These are phyloP conservation scores for Fusarium zealandicum DNA, from an alignment of 2,329 filamentous ascomycete species.

Conservation along the genomic window DNA sequence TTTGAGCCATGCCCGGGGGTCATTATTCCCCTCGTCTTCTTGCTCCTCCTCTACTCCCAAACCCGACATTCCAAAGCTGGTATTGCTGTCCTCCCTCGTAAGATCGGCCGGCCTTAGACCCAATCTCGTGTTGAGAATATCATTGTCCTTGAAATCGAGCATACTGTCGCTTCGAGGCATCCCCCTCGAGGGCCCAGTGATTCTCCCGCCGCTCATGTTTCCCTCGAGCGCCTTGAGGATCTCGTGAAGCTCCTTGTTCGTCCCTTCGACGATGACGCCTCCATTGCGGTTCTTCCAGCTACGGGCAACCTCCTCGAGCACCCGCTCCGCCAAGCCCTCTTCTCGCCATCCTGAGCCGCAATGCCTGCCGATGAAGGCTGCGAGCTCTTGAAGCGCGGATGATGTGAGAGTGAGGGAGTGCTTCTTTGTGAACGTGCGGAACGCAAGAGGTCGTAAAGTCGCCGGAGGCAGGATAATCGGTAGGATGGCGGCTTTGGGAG, in stretches of 20 bases:
- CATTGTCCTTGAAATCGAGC: slow-evolving; percentile 63
- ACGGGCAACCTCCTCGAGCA: slow-evolving; percentile 89
- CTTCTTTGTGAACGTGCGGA: slow-evolving; percentile 96
- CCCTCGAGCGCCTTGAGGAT: slow-evolving; percentile 86
- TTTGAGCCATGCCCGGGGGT: slow-evolving; percentile 84
- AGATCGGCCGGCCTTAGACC: slow-evolving; percentile 58
- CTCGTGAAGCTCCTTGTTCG: slow-evolving; percentile 75
- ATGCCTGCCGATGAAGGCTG: slow-evolving; percentile 88
- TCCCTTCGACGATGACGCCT: slow-evolving; percentile 89
- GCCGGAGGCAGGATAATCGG: slow-evolving; percentile 89
- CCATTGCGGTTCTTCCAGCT: slow-evolving; percentile 91
- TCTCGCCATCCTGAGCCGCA: slow-evolving; percentile 97
- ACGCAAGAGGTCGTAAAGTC: slow-evolving; percentile 87
- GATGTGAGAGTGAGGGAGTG: slow-evolving; percentile 93
- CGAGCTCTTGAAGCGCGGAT: slow-evolving; percentile 82
- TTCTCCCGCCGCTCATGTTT: slow-evolving; percentile 85
- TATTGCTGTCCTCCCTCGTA: slow-evolving; percentile 66
- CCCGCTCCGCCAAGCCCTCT: slow-evolving; percentile 89
- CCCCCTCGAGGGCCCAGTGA: slow-evolving; percentile 60
- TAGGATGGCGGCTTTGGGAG: slow-evolving; percentile 71
- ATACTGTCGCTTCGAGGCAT: slow-evolving; percentile 66
- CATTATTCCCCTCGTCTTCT: slow-evolving; percentile 65
- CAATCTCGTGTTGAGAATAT: slow-evolving; percentile 62
- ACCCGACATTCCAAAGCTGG: slow-evolving; percentile 69
- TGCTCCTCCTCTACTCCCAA: slow-evolving; percentile 61